Base-by-base conservation (phyloP, 2,329 filamentous ascomycete genomes). In the Ophiocordyceps camponoti-rufipedis region DNA sequence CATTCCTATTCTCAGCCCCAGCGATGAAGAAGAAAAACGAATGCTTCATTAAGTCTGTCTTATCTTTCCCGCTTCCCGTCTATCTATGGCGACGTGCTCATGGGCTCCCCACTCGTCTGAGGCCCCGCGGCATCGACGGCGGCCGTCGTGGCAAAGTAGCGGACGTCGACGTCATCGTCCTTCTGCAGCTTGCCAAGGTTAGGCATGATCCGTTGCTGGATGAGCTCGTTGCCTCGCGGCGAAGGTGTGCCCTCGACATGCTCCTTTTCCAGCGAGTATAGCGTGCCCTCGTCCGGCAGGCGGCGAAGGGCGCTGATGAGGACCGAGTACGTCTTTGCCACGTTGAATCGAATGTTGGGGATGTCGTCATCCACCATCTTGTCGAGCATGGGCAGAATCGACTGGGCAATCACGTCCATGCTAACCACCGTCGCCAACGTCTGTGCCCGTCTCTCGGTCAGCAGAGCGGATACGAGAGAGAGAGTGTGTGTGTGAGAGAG, bases 331-430 rank as follows among this genome's bases (percentile, higher is more conserved):
- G 91, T 96, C 71, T 98, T 98, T 55, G 91, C 91, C 43, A 98
- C 91, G 64, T 98, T 98, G 75, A 98, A 98, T 44, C 91, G 86
- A 61, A 98, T 98, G 68, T 98, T 98, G 53, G 91, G 91, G 51
- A 98, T 98, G 41, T 93, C 87, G 59, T 98, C 91, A 42, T 78
- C 75, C 45, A 93, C 86, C 46, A 98, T 82, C 68, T 89, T 86
- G 64, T 94, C 85, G 60, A 98, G 78, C 73, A 98, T 96, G 38
- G 91, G 91, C 19, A 98, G 75, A 54, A 98, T 93, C 32, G 86
- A 91, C 59, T 83, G 82, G 58, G 85, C 81, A 61, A 98, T 94
- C 48, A 96, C 89, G 48, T 88, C 85, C 55, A 96, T 75, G 61
- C 84, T 93, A 56, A 98, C 85, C 45, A 94, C 93, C 31, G 84